Base-by-base conservation (phyloP, 202 grass and related monocot genomes). In the Dendrocalamus latiflorus region DNA sequence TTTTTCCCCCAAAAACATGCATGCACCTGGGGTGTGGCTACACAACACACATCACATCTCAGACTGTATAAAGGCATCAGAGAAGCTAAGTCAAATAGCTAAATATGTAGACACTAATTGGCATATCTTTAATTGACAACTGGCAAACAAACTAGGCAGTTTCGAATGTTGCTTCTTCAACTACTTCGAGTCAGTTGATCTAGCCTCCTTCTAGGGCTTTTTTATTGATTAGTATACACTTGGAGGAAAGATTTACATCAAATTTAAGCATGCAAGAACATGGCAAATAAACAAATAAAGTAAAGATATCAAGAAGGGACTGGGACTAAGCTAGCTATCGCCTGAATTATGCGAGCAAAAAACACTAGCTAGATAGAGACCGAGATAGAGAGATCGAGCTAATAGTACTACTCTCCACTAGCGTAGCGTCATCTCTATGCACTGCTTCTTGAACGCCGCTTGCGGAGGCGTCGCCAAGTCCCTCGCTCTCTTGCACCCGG, bases 381-480 rank as follows among this genome's bases (percentile, higher is more conserved):
- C 28, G 28, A 67, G 38, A 41, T 20, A 39, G 30, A 65, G 21
- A 63, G 60, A 88, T 79, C 43, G 41, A 54, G 57, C 62, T 70
- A 68, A 28, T 24, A 24, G 49, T 62, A 22, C 20, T 68, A 68
- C 17, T 66, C 79, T 74, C 86, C 36, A 45, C 60, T 75, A 60
- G 21, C 12, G 11, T 60, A 87, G 88, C 4, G 88, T 48, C 28
- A 90, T 85, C 72, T 93, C 85, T 60, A 88, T 33, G 81, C 86
- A 87, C 79, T 84, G 89, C 75, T 91, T 96, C 90, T 96, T 96
- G 56, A 88, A 87, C 85, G 83, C 74, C 45, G 51, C 55, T 28
- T 71, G 72, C n/a, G 90, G 77, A 47, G 76, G 30, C 76, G 75
- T 21, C 57, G 71, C 65, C 57, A 41, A 64, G 15, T 71, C 86